Base-by-base conservation (phyloP, 2,329 filamentous ascomycete species). In the Nothophaeocryptopus gaeumannii region DNA sequence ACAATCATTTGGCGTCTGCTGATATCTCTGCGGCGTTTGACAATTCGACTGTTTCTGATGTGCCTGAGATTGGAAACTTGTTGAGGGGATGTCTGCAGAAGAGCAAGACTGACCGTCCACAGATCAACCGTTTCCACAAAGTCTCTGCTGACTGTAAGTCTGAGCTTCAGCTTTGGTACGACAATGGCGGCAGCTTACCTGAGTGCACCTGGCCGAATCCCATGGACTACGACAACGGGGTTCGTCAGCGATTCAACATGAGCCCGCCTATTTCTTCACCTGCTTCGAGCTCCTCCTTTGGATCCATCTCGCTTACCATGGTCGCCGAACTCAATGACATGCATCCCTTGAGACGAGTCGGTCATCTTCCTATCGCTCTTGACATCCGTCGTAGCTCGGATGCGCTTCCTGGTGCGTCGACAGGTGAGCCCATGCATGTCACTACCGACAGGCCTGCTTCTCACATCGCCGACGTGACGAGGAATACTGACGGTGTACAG, bases 131-230 rank as follows among this genome's bases (percentile, higher is more conserved):
- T n/a, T 38, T 49, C 7, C 42, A 49, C 32, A 10, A 16, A 2
- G 16, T 46, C 7, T 48, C 45, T 10, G 35, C 38, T 3, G 20
- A n/a, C 2, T 48, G 43, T 37, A 53, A 53, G 20, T 11, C 35
- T 20, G 50, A 45, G 13, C 16, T 53, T n/a, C n/a, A 36, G 5
- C 10, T 9, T 13, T 53, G 50, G 45, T 35, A 20, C 14, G 42
- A 38, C 2, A 36, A 26, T n/a, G 50, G 50, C 13, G 50, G 45
- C 11, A 20, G 10, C 20, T 26, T 53, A 2, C 20, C 41, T 12
- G 33, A 15, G 11, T 15, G 16, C 33, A 38, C 49, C 31, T 53
- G 50, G 50, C 45, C 45, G n/a, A 37, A 42, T 31, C 33, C 49
- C 16, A 30, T 47, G 43, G 12, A 3, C 34, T 14, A 7, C n/a